These are phyloP conservation scores for Isochrysis galbana DNA, from an alignment of 78 protist species.

Conservation along the genomic window DNA sequence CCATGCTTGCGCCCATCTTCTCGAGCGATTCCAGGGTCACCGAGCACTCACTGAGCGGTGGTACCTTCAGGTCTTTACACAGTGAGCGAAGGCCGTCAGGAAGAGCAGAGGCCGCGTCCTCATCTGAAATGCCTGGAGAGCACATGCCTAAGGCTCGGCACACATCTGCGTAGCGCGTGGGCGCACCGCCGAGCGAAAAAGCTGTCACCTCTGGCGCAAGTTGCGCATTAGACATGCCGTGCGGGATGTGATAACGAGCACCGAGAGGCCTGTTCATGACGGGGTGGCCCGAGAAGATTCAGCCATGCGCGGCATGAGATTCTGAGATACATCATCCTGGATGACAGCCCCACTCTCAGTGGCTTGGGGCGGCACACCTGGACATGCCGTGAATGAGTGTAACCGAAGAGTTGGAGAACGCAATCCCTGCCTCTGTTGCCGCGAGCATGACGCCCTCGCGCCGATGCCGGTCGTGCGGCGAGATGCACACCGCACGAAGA, in stretches of 20 bases:
- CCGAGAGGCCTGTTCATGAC: background rate
- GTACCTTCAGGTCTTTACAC: background rate
- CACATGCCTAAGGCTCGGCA: background rate
- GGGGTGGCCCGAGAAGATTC: too few relatives aligned
- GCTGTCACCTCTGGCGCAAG: background rate
- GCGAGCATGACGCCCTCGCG: background rate
- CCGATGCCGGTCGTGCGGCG: background rate
- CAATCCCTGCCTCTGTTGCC: background rate
- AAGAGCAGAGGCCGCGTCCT: background rate
- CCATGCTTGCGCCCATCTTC: background rate
- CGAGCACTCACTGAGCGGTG: background rate
- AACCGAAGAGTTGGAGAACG: background rate
- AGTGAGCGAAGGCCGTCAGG: background rate
- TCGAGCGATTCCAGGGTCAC: background rate
- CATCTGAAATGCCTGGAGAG: background rate
- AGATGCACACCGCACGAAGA: background rate
- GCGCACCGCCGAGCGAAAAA: background rate
- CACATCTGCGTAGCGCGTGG: background rate
- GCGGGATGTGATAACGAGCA: background rate
- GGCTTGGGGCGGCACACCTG: too few relatives aligned
- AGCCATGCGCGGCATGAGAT: too few relatives aligned
- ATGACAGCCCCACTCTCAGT: too few relatives aligned
- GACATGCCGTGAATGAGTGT: conserved; percentile 17
- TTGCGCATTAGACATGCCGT: background rate
- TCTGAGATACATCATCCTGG: too few relatives aligned